These are phyloP conservation scores for Actinomucor elegans DNA, from an alignment of 371 early-diverging fungal species.

Conservation along the genomic window DNA sequence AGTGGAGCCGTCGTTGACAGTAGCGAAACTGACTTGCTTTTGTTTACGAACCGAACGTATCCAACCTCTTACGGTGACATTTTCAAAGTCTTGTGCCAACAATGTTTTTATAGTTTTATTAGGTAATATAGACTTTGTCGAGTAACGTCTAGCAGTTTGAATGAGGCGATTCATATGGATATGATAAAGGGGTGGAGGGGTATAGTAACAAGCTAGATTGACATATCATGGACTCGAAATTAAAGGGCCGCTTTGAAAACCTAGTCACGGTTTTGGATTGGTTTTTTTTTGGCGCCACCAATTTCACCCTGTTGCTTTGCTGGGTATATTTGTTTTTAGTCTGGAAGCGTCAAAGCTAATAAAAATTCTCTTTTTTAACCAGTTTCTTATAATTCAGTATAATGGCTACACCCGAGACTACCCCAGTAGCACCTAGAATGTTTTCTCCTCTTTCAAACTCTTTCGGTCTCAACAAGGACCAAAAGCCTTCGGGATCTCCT, in stretches of 20 bases:
- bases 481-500: constrained; percentile 42
- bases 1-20: constrained; percentile 77
- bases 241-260: no score
- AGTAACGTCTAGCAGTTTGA: constrained; percentile 2
- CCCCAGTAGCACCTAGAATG: constrained; percentile 21
- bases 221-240: no score
- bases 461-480: constrained; percentile 34
- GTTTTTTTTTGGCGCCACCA: no score
- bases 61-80: constrained; percentile 74
- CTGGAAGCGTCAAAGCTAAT: no score
- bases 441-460: constrained; percentile 19
- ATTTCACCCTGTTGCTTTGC: no score
- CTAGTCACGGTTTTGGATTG: no score
- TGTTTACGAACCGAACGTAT: constrained; percentile 79
- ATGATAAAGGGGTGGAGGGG: constrained; percentile 1
- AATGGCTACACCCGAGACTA: constrained; percentile 23
- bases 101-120: constrained; percentile 18
- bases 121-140: constrained; percentile 21
- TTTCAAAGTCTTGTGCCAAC: constrained; percentile 5
- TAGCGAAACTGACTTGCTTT: constrained; percentile 75
- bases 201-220: no score
- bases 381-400: background rate
- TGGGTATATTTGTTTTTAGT: no score
- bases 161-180: constrained; percentile 1
- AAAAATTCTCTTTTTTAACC: background rate